A percentile compares a stretch with the other conserved stretches of the same genome.
Conservation (phyloP, 1,284 basidiomycete genomes). For the Microbotryum lychnidis-dioicae region DNA sequence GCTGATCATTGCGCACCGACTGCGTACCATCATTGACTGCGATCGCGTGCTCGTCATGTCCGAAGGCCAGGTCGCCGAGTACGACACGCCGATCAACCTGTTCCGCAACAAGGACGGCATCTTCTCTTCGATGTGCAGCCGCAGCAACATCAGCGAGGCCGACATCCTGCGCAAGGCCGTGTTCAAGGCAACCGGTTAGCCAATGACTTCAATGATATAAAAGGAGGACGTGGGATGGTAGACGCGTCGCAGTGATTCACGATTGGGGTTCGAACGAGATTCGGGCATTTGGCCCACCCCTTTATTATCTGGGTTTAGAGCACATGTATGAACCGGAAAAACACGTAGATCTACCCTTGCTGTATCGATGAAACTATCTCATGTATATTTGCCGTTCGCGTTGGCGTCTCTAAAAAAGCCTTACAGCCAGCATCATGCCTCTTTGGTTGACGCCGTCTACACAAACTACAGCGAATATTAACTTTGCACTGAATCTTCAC, state of each 20-base stretch:
- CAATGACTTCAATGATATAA: neutral
- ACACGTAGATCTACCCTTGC: neutral
- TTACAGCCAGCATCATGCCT: too few species aligned
- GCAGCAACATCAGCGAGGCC: neutral
- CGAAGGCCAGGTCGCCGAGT: slow-evolving; percentile 54
- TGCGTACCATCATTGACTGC: slow-evolving; percentile 65
- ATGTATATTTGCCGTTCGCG: too few species aligned
- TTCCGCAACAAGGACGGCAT: slow-evolving; percentile 18
- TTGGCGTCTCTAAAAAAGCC: too few species aligned
- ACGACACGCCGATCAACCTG: slow-evolving; percentile 45
- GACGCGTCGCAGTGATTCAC: neutral
- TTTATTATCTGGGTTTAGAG: neutral
- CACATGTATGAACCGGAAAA: neutral
- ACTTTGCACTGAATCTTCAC: too few species aligned
- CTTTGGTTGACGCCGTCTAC: too few species aligned
- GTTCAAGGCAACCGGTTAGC: neutral
- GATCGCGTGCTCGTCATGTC: slow-evolving; percentile 69
- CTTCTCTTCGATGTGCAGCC: slow-evolving; percentile 20
- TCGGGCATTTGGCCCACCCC: neutral
- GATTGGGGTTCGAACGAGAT: neutral
- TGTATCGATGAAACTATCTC: too few species aligned
- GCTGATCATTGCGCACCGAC: slow-evolving; percentile 48
- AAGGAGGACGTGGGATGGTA: neutral
- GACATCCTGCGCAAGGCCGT: slow-evolving; percentile 3
- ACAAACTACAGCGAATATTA: too few species aligned